Evolutionary conservation across 352 stramenopile species (phyloP).

Genomic region (Phytophthora capsici): DNA sequence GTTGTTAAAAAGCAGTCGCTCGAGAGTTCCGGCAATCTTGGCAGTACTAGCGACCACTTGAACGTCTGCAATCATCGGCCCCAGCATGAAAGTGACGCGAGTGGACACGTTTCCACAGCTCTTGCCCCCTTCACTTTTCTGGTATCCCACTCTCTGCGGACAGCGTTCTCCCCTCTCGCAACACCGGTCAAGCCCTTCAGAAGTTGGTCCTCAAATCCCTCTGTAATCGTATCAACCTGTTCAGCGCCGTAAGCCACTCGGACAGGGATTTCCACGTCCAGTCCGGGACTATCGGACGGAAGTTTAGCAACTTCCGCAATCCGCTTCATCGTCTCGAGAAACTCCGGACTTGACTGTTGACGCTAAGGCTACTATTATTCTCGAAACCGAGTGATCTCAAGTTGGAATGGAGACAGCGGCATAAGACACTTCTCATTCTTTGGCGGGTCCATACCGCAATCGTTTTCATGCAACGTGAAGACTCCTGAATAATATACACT

Average conservation of each 20-base stretch:
- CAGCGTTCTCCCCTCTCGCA: neutral
- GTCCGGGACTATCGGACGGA: neutral
- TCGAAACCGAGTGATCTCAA: too few species aligned
- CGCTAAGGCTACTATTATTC: too few species aligned
- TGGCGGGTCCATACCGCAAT: too few species aligned
- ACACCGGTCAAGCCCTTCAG: constrained; percentile 17
- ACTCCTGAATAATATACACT: too few species aligned
- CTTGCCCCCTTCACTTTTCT: neutral
- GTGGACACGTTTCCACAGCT: neutral
- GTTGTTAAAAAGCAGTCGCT: constrained; percentile 19
- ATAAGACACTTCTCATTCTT: too few species aligned
- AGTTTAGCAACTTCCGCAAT: neutral
- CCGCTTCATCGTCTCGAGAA: constrained; percentile 8
- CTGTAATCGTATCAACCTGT: neutral
- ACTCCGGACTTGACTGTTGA: neutral
- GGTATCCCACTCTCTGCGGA: constrained; percentile 15
- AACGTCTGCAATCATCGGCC: constrained; percentile 23
- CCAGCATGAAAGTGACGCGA: constrained; percentile 22
- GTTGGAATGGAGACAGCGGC: too few species aligned
- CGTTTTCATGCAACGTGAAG: too few species aligned
- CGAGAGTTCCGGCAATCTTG: constrained; percentile 7
- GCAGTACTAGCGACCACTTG: neutral
- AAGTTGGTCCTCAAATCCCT: constrained; percentile 1
- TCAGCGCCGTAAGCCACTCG: neutral
- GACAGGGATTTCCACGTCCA: constrained; percentile 18